Evolutionary conservation across 495 filamentous ascomycete genomes (phyloP).

Genomic region (Xylaria grammica): DNA sequence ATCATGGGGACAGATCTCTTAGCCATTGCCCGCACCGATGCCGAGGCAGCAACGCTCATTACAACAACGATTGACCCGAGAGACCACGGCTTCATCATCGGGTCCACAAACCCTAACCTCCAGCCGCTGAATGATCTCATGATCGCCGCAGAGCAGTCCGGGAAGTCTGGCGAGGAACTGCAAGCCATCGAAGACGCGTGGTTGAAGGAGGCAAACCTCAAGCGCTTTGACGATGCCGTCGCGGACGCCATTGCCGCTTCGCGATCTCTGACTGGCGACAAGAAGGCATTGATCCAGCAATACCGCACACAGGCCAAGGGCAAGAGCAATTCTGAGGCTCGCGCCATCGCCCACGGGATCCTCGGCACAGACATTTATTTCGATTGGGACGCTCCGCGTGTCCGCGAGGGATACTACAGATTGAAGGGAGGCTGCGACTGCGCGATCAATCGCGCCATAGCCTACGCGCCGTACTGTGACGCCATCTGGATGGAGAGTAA

Average conservation of each 20-base stretch:
- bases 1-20: constrained; percentile 96
- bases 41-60: constrained; percentile 96
- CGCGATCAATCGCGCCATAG: constrained; percentile 86
- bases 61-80: constrained; percentile 94
- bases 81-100: constrained; percentile 93
- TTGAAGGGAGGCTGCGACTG: constrained; percentile 90
- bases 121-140: constrained; percentile 90
- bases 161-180: constrained; percentile 80
- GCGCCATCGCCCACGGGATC: constrained; percentile 80
- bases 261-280: constrained; percentile 59
- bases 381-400: constrained; percentile 91
- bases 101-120: constrained; percentile 82
- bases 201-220: constrained; percentile 80
- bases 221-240: constrained; percentile 90
- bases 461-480: constrained; percentile 93
- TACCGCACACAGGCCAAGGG: constrained; percentile 72
- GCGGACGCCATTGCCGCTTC: constrained; percentile 74
- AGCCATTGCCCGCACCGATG: constrained; percentile 92
- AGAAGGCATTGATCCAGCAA: constrained; percentile 65
- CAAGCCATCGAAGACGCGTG: constrained; percentile 94
- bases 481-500: constrained; percentile 99
- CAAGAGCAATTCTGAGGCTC: constrained; percentile 84
- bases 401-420: constrained; percentile 92
- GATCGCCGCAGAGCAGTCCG: constrained; percentile 79
- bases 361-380: constrained; percentile 85